Conservation (phyloP, 345 rosid species). For the Psidium friedrichsthalianum region DNA sequence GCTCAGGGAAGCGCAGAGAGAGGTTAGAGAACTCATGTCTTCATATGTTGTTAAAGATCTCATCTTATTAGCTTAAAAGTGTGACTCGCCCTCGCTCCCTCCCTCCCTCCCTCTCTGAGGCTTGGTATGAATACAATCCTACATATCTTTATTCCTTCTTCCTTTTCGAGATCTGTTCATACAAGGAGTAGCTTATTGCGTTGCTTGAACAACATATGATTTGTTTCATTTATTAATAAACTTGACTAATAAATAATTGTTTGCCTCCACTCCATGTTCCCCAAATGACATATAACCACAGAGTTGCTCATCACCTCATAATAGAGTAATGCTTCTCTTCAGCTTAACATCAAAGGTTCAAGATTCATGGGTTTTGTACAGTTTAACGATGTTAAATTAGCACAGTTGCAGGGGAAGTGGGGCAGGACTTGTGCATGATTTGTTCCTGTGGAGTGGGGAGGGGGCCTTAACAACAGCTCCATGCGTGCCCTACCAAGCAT, state of each 20-base stretch:
- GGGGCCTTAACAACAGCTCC: not conserved
- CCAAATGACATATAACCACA: not conserved
- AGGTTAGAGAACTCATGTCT: not conserved
- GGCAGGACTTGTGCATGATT: not conserved
- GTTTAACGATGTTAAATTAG: not conserved
- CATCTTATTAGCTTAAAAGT: not conserved
- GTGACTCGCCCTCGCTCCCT: no score
- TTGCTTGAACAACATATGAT: not conserved
- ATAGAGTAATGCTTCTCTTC: not conserved
- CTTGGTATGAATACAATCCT: not conserved
- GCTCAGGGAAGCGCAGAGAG: not conserved
- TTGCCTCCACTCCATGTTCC: not conserved
- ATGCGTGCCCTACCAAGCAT: not conserved
- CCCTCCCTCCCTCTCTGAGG: not conserved
- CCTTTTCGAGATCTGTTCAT: not conserved
- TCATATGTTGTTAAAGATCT: not conserved
- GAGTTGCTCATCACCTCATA: not conserved
- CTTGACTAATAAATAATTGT: not conserved
- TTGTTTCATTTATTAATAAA: not conserved
- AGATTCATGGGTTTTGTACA: not conserved
- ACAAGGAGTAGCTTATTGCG: not conserved
- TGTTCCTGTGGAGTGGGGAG: not conserved
- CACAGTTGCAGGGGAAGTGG: not conserved
- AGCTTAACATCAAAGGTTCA: not conserved
- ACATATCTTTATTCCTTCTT: not conserved